Base-by-base conservation (phyloP, 2,329 filamentous ascomycete genomes). In the Penicillium freii region DNA sequence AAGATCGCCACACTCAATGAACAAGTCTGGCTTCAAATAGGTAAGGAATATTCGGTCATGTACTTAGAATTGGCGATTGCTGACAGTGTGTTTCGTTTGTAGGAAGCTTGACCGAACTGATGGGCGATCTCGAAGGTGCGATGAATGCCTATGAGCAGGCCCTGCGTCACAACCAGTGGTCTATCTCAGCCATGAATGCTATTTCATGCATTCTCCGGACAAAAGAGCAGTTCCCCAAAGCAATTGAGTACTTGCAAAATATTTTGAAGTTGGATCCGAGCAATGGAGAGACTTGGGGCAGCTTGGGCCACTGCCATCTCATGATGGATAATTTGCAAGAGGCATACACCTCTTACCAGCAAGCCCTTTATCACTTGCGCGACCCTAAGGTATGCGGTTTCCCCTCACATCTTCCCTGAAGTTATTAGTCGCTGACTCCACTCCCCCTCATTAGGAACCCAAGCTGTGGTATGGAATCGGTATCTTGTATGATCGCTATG, bases 321-420 rank as follows among this genome's bases (percentile, higher is more conserved):
- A 99, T 99, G 94, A 96, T 96, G 85, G 94, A 99, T 71, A 93
- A 97, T 69, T 78, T 97, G 34, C 94, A 97, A 76, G 92, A 97
- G 71, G 94, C 94, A 0, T 99, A 99, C 70, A 90, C 91, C 33
- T 92, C 94, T 1, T 99, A 99, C 73, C 94, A 99, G 73, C 91
- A 95, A 72, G 94, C 94, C 6, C 79, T 97, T 7, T 93, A 97
- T 62, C 93, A 97, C 75, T 81, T 99, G 40, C 86, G 89, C 48
- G 93, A 97, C 73, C 92, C 93, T 1, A 97, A 97, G 84, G 91
- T 93, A 77, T 62, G 81, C 29, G 13, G 13, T 15, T 29, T 73
- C 27, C 50, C 6, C 4, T 25, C 13, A 5, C 15, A 6, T 27
- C n/a, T 9, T 9, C 4, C 27, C 21, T 25, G 25, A 4, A 33